Conservation (phyloP, 2,329 filamentous ascomycete species). For the Sclerotinia subarctica region DNA sequence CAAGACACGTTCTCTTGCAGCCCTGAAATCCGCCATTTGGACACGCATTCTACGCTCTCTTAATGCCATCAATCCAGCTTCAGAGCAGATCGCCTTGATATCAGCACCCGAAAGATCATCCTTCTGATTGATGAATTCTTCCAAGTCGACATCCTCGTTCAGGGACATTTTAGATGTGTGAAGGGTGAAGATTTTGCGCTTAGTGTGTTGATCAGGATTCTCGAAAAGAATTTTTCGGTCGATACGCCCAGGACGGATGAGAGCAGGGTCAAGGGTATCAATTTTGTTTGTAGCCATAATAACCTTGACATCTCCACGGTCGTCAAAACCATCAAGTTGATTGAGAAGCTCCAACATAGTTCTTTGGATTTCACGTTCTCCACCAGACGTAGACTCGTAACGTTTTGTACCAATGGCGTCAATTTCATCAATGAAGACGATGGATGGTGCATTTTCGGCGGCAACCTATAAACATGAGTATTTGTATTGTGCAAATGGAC, state of each 20-base stretch:
- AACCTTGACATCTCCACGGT: slow-evolving; percentile 97
- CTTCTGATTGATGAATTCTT: slow-evolving; percentile 98
- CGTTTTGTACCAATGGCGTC: slow-evolving; percentile 98
- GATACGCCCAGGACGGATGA: slow-evolving; percentile 96
- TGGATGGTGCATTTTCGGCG: slow-evolving; percentile 91
- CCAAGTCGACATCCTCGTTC: slow-evolving; percentile 92
- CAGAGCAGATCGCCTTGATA: slow-evolving; percentile 98
- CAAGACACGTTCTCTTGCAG: slow-evolving; percentile 88
- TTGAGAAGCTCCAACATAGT: slow-evolving; percentile 98
- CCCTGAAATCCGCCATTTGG: slow-evolving; percentile 96
- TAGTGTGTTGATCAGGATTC: slow-evolving; percentile 76
- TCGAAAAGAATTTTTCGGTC: slow-evolving; percentile 89
- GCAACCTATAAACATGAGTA: slow-evolving; percentile 60
- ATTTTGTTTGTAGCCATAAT: slow-evolving; percentile 99
- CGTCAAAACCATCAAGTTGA: slow-evolving; percentile 97
- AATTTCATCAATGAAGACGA: slow-evolving; percentile 99
- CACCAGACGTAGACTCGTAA: slow-evolving; percentile 95
- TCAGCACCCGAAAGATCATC: slow-evolving; percentile 95
- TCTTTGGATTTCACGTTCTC: slow-evolving; percentile 94
- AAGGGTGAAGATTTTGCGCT: slow-evolving; percentile 95
- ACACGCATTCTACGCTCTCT: slow-evolving; percentile 96
- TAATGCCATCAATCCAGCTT: slow-evolving; percentile 90
- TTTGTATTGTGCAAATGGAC: not conserved
- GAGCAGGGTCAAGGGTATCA: slow-evolving; percentile 89
- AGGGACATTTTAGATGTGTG: slow-evolving; percentile 99